These are phyloP conservation scores for Prunus mume DNA, from an alignment of 306 rosid species.

Conservation along the genomic window DNA sequence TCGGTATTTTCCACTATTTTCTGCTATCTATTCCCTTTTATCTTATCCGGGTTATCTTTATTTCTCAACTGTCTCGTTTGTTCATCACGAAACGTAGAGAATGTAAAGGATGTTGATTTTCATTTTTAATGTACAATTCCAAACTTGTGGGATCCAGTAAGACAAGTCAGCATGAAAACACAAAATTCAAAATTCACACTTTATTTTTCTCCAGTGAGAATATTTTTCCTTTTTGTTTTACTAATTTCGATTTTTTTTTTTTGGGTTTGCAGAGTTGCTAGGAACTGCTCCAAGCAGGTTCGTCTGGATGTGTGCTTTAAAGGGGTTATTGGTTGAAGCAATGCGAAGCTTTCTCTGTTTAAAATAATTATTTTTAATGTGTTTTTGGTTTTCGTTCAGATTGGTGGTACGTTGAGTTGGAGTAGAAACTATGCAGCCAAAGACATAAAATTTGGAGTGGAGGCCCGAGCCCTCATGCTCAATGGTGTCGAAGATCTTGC, in stretches of 20 bases:
- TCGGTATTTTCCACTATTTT: conserved; percentile 40
- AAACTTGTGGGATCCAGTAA: background rate
- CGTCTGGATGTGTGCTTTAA: background rate
- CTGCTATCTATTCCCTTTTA: background rate
- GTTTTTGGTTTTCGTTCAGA: conserved; percentile 31
- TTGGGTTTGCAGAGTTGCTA: conserved; percentile 55
- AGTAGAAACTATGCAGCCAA: conserved; percentile 86
- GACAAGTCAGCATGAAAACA: no score
- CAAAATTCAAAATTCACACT: background rate
- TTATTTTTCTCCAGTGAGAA: background rate
- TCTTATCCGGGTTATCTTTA: background rate
- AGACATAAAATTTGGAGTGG: conserved; percentile 89
- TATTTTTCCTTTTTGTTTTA: background rate
- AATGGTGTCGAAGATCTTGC: conserved; percentile 95
- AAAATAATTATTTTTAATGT: background rate
- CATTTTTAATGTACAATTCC: background rate
- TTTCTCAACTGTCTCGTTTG: background rate
- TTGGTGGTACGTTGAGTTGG: conserved; percentile 66
- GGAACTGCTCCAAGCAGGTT: conserved; percentile 73
- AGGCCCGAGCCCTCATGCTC: conserved; percentile 92
- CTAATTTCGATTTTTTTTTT: background rate
- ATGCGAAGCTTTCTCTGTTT: background rate
- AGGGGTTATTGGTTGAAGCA: background rate
- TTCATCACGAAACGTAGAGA: background rate
- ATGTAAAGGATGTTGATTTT: background rate